Conservation (phyloP, 495 filamentous ascomycete species). For the Hypoxylon cercidicola region DNA sequence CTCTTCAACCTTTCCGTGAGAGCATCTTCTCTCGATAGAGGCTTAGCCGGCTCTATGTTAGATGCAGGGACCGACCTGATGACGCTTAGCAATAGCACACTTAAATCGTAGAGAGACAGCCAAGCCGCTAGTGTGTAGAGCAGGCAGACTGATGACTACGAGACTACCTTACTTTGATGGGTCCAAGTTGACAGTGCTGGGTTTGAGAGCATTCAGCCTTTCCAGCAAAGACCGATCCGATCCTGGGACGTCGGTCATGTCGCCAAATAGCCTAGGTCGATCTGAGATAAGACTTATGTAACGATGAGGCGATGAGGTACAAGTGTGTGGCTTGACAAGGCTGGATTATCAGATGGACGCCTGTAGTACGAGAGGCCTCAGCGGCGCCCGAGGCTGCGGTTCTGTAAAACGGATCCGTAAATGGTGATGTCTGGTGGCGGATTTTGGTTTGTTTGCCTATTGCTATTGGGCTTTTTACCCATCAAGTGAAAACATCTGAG, state of each 20-base stretch:
- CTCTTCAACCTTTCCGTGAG: slow-evolving; percentile 54
- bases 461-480: too few relatives aligned
- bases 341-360: neutral
- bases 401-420: neutral
- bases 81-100: slow-evolving; percentile 25
- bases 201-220: slow-evolving; percentile 79
- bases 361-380: neutral
- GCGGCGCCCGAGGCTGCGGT: neutral
- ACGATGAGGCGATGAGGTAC: neutral
- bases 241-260: slow-evolving; percentile 72
- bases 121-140: neutral
- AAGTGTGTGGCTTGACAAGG: slow-evolving; percentile 23
- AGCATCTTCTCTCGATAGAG: slow-evolving; percentile 55
- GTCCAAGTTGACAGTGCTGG: slow-evolving; percentile 50
- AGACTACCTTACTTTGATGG: slow-evolving; percentile 47
- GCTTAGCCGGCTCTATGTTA: slow-evolving; percentile 37
- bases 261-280: slow-evolving; percentile 22
- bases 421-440: too few relatives aligned
- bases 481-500: too few relatives aligned
- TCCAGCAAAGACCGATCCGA: slow-evolving; percentile 89
- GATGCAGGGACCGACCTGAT: slow-evolving; percentile 29
- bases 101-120: neutral
- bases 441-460: too few relatives aligned
- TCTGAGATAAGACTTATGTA: neutral
- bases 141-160: slow-evolving; percentile 12